Evolutionary conservation across 1,284 basidiomycete species (phyloP).

Genomic region (Baeospora myosura): DNA sequence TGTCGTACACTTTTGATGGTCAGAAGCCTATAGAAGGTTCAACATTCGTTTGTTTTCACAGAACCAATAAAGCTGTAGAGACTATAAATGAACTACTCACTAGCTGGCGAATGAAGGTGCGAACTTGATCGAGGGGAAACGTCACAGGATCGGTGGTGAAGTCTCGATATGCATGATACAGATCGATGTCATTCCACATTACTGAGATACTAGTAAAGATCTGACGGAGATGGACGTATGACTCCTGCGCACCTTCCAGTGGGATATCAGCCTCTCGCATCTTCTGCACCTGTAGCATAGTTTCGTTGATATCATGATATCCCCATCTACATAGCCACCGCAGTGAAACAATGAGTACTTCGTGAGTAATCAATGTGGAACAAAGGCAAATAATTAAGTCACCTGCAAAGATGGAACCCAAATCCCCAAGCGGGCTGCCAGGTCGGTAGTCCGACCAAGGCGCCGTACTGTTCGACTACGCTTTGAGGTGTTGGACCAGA

Average conservation of each 20-base stretch:
- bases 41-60: neutral
- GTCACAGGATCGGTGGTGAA: constrained; percentile 63
- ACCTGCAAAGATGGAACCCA: constrained; percentile 67
- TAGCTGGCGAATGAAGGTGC: constrained; percentile 54
- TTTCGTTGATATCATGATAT: constrained; percentile 40
- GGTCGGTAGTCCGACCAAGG: constrained; percentile 50
- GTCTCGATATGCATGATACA: constrained; percentile 59
- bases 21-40: constrained; percentile 19
- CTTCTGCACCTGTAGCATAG: constrained; percentile 41
- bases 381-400: constrained; percentile 12
- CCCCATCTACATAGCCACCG: constrained; percentile 38
- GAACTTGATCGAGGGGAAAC: constrained; percentile 53
- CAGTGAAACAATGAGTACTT: constrained; percentile 14
- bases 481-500: constrained; percentile 57
- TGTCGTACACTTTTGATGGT: constrained; percentile 28
- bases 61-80: constrained; percentile 1
- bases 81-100: constrained; percentile 30
- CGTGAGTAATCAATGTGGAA: constrained; percentile 10
- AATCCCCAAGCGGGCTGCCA: constrained; percentile 67
- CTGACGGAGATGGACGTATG: constrained; percentile 3
- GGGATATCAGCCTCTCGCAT: constrained; percentile 63
- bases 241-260: constrained; percentile 42
- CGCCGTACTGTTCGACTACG: constrained; percentile 64
- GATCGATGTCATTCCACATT: constrained; percentile 76
- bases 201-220: constrained; percentile 25